A percentile compares a stretch with the other conserved stretches of the same genome.
phyloP scores from a whole-genome alignment of 257 asterid genomes.

The Misopates orontium region DNA sequence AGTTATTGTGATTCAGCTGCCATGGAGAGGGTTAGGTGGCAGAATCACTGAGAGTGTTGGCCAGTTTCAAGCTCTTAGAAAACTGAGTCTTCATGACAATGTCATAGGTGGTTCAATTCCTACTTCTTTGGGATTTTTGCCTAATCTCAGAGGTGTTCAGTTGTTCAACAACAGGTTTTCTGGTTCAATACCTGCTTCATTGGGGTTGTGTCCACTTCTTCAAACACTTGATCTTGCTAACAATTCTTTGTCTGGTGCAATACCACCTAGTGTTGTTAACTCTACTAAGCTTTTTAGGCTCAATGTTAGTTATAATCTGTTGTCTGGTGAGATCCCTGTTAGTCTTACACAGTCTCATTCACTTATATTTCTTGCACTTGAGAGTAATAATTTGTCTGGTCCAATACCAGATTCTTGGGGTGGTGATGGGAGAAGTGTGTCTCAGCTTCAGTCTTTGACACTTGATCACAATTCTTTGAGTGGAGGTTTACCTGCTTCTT shows the following conservation, averaged over 20 bases:
- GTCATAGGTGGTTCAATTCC: conserved; percentile 77
- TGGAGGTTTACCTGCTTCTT: conserved; percentile 56
- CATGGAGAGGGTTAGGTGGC: conserved; percentile 86
- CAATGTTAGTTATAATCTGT: conserved; percentile 61
- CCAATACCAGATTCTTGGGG: conserved; percentile 64
- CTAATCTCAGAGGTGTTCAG: conserved; percentile 85
- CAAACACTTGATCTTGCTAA: conserved; percentile 80
- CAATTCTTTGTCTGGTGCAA: conserved; percentile 64
- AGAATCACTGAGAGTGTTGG: conserved; percentile 69
- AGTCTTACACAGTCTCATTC: conserved; percentile 53
- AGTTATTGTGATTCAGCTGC: conserved; percentile 92
- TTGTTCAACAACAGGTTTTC: conserved; percentile 72
- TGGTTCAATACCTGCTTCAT: conserved; percentile 81
- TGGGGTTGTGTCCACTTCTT: conserved; percentile 65
- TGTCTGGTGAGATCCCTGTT: conserved; percentile 75
- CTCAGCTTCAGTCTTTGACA: conserved; percentile 47
- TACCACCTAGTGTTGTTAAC: conserved; percentile 57
- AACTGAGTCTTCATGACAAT: conserved; percentile 90
- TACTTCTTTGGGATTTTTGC: conserved; percentile 62
- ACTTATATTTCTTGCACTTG: conserved; percentile 57
- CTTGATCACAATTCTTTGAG: conserved; percentile 54
- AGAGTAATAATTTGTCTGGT: conserved; percentile 68
- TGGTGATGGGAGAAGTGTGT: conserved; percentile 36
- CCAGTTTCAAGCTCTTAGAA: conserved; percentile 80
- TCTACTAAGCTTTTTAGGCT: conserved; percentile 76